Conservation (phyloP, 768 basidiomycete species). For the Psilocybe tampanensis region DNA sequence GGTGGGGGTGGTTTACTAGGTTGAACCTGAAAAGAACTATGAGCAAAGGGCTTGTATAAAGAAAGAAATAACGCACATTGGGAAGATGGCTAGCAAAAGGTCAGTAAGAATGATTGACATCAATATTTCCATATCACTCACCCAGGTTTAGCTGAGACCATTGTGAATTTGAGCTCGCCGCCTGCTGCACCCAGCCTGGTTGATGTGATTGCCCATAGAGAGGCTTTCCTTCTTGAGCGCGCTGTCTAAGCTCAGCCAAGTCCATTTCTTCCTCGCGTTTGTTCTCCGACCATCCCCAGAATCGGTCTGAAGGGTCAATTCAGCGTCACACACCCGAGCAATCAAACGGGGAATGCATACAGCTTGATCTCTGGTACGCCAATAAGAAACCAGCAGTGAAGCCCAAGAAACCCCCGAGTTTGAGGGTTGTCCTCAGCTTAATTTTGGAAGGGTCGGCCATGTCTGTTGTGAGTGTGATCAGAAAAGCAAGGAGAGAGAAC, state of each 20-base stretch:
- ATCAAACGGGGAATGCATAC: slow-evolving; percentile 49
- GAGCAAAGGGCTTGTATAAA: slow-evolving; percentile 3
- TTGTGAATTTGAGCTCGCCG: slow-evolving; percentile 85
- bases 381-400: slow-evolving; percentile 90
- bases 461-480: slow-evolving; percentile 33
- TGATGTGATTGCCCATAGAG: slow-evolving; percentile 85
- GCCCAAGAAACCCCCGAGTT: slow-evolving; percentile 75
- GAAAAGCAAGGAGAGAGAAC: slow-evolving; percentile 4
- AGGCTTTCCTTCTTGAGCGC: slow-evolving; percentile 76
- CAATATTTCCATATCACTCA: slow-evolving; percentile 37
- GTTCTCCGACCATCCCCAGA: slow-evolving; percentile 96
- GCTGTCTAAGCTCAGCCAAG: slow-evolving; percentile 73
- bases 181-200: slow-evolving; percentile 82
- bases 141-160: slow-evolving; percentile 95
- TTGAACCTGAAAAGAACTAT: slow-evolving; percentile 71
- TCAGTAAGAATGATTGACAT: slow-evolving; percentile 52
- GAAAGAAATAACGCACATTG: slow-evolving; percentile 55
- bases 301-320: slow-evolving; percentile 59
- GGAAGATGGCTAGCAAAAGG: slow-evolving; percentile 23
- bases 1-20: slow-evolving; percentile 87
- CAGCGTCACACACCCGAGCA: slow-evolving; percentile 1
- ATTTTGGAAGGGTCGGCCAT: slow-evolving; percentile 48
- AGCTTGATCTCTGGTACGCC: slow-evolving; percentile 88
- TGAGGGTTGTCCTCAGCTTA: slow-evolving; percentile 38
- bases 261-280: slow-evolving; percentile 80